Conservation (phyloP, 1,139 yeast genomes). For the Blastobotrys persicus region DNA sequence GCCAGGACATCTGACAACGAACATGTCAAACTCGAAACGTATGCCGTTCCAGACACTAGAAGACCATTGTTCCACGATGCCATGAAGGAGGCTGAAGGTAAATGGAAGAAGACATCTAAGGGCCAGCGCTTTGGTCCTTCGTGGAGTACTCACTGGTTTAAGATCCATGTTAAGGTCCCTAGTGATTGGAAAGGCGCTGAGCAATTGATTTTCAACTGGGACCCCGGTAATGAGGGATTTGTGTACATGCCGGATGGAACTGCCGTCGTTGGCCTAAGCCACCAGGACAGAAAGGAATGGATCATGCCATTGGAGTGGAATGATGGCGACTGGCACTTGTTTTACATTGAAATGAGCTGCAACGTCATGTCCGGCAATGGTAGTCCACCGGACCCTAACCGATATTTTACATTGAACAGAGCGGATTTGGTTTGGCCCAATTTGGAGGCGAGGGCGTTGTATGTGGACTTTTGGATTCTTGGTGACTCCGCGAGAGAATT, state of each 20-base stretch:
- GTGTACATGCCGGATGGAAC: slow-evolving; percentile 64
- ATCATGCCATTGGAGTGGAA: slow-evolving; percentile 58
- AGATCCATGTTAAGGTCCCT: slow-evolving; percentile 62
- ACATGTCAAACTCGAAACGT: slow-evolving; percentile 51
- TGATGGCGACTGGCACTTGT: slow-evolving; percentile 46
- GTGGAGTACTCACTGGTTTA: slow-evolving; percentile 97
- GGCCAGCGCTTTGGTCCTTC: slow-evolving; percentile 90
- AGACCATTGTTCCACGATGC: slow-evolving; percentile 80
- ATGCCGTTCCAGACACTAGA: slow-evolving; percentile 63
- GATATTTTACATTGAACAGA: slow-evolving; percentile 60
- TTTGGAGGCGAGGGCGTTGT: slow-evolving; percentile 71
- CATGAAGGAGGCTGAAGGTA: slow-evolving; percentile 44
- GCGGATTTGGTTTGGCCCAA: slow-evolving; percentile 86
- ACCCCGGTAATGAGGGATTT: slow-evolving; percentile 81
- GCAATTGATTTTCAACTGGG: slow-evolving; percentile 75
- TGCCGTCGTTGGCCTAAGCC: slow-evolving; percentile 83
- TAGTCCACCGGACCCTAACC: slow-evolving; percentile 65
- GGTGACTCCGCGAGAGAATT: slow-evolving; percentile 90
- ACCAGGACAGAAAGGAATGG: slow-evolving; percentile 80
- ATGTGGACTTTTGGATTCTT: slow-evolving; percentile 81
- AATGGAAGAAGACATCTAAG: slow-evolving; percentile 60
- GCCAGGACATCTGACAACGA: slow-evolving; percentile 46
- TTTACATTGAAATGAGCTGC: slow-evolving; percentile 87
- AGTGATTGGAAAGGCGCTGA: slow-evolving; percentile 41
- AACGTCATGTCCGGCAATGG: slow-evolving; percentile 92